Conservation (phyloP, 2,329 filamentous ascomycete genomes). For the Rachicladosporium sp. region DNA sequence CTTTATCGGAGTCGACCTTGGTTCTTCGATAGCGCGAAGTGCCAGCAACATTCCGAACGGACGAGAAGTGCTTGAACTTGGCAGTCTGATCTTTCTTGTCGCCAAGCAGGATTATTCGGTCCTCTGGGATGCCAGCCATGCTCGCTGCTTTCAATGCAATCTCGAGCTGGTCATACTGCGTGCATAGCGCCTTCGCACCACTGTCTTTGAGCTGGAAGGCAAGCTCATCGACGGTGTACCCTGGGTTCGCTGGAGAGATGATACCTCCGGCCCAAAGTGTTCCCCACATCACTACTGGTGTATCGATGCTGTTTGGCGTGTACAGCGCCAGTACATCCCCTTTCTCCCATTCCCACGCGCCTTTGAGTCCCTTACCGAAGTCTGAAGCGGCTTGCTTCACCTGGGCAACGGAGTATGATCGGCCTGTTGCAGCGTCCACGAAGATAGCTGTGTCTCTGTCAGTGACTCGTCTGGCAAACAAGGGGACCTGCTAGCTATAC, state of each 20-base stretch:
- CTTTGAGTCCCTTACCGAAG: constrained; percentile 71
- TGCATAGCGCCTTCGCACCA: constrained; percentile 60
- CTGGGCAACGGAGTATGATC: constrained; percentile 58
- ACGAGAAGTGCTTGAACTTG: constrained; percentile 58
- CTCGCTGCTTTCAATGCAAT: constrained; percentile 56
- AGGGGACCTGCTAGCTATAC: constrained; percentile 30
- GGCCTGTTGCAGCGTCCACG: constrained; percentile 58
- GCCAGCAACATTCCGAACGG: constrained; percentile 52
- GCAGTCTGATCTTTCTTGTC: constrained; percentile 49
- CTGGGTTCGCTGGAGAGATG: constrained; percentile 75
- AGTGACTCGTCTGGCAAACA: background rate
- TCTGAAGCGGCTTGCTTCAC: constrained; percentile 52
- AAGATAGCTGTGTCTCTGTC: constrained; percentile 52
- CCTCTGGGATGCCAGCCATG: constrained; percentile 55
- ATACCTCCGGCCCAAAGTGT: constrained; percentile 72
- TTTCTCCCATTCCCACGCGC: constrained; percentile 64
- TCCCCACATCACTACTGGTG: constrained; percentile 63
- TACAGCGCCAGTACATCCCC: constrained; percentile 75
- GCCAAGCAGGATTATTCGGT: constrained; percentile 66
- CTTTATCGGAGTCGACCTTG: constrained; percentile 54
- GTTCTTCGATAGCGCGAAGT: constrained; percentile 46
- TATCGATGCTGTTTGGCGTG: constrained; percentile 78
- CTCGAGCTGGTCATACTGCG: constrained; percentile 55
- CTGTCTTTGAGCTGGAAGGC: constrained; percentile 74
- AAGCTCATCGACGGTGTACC: constrained; percentile 73